phyloP scores from a whole-genome alignment of 2,329 filamentous ascomycete genomes.

The Cladophialophora bantiana region DNA sequence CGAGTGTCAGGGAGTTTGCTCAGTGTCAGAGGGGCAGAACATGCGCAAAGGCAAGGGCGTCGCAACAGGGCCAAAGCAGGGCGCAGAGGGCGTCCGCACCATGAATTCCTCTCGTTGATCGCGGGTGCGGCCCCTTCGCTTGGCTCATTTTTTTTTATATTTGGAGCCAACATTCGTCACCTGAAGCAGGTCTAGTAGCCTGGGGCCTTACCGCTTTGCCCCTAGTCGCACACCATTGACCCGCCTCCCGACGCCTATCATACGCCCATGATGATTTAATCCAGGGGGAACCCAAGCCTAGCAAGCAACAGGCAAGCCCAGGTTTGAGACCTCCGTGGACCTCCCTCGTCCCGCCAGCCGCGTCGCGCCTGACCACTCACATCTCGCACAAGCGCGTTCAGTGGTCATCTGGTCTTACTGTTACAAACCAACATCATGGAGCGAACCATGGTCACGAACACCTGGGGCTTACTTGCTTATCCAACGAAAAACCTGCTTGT shows the following conservation, averaged over 20 bases:
- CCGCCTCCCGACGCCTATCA: slow-evolving; percentile 28
- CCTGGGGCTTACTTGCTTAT: slow-evolving; percentile 12
- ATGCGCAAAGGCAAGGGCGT: slow-evolving; percentile 75
- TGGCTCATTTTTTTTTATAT: slow-evolving; percentile 28
- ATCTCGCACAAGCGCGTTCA: slow-evolving; percentile 22
- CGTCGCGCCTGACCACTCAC: slow-evolving; percentile 28
- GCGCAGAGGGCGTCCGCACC: slow-evolving; percentile 10
- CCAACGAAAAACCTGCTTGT: slow-evolving; percentile 7
- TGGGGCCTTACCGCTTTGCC: slow-evolving; percentile 16
- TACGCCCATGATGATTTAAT: slow-evolving; percentile 11
- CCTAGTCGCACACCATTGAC: slow-evolving; percentile 22
- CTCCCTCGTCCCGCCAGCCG: slow-evolving; percentile 12
- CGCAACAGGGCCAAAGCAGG: slow-evolving; percentile 14
- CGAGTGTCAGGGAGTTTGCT: slow-evolving; percentile 23
- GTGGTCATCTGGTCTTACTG: slow-evolving; percentile 25
- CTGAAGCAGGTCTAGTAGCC: slow-evolving; percentile 14
- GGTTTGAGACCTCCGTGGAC: slow-evolving; percentile 23
- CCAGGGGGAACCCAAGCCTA: slow-evolving; percentile 22
- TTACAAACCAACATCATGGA: slow-evolving; percentile 9
- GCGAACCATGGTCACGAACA: slow-evolving; percentile 17
- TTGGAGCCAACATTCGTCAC: slow-evolving; percentile 19
- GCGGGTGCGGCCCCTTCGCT: slow-evolving; percentile 7
- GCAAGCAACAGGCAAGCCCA: not conserved
- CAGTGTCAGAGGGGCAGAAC: slow-evolving; percentile 67
- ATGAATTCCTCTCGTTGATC: slow-evolving; percentile 6